phyloP scores from a whole-genome alignment of 148 eudicot genomes.

The Drosera capensis region DNA sequence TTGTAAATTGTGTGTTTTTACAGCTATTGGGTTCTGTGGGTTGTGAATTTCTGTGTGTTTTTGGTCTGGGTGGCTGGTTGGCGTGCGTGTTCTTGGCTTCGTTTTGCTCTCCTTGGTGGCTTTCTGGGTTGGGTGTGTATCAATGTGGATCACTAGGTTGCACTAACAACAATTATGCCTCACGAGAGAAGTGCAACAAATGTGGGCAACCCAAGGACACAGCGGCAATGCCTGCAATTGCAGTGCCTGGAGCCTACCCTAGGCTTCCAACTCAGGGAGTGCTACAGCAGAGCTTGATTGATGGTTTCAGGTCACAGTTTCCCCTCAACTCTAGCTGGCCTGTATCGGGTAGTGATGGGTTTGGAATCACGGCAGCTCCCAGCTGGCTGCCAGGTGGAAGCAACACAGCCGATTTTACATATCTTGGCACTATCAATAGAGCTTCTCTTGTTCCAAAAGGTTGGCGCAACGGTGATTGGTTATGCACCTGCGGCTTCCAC shows the following conservation, averaged over 20 bases:
- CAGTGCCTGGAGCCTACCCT: constrained; percentile 51
- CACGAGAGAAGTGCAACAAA: constrained; percentile 86
- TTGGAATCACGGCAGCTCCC: constrained; percentile 21
- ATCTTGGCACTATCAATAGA: constrained; percentile 21
- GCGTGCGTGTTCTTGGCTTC: constrained; percentile 58
- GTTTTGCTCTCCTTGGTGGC: constrained; percentile 43
- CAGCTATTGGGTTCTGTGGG: constrained; percentile 37
- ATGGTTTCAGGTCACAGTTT: constrained; percentile 26
- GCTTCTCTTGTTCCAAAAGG: constrained; percentile 28
- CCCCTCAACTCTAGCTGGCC: constrained; percentile 37
- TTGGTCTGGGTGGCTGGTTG: constrained; percentile 42
- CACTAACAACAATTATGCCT: constrained; percentile 96
- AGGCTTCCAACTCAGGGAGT: constrained; percentile 28
- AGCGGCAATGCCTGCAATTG: constrained; percentile 68
- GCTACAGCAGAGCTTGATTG: constrained; percentile 27
- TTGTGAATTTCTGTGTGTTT: constrained; percentile 31
- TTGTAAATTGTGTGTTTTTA: constrained; percentile 7
- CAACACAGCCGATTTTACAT: constrained; percentile 14
- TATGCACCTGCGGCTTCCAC: constrained; percentile 72
- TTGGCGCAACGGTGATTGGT: constrained; percentile 82
- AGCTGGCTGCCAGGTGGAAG: constrained; percentile 20
- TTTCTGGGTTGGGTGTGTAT: constrained; percentile 66
- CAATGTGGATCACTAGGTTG: constrained; percentile 71
- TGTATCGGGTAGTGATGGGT: constrained; percentile 21
- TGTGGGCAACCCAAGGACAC: constrained; percentile 74